Evolutionary conservation across 208 protist species (phyloP), one percentile per base, ranked within the genome.

Genomic region (Leishmania tarentolae): DNA sequence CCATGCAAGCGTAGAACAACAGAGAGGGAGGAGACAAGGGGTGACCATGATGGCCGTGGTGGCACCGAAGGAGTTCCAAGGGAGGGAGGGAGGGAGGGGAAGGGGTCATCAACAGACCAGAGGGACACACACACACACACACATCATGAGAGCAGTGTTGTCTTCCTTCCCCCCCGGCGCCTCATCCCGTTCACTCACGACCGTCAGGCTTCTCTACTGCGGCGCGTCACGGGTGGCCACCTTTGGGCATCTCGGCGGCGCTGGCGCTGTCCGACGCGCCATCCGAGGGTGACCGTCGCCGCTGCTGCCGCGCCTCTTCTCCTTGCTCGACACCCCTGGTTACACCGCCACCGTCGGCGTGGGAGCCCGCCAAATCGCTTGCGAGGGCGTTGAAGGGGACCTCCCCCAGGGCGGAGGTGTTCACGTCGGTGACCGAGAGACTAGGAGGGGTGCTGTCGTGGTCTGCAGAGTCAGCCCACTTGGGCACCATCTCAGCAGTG

Each of bases 401-500:
- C n/a, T n/a, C n/a, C n/a, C n/a, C n/a, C n/a, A n/a, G n/a, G n/a
- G n/a, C n/a, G n/a, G n/a, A n/a, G n/a, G n/a, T n/a, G n/a, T n/a
- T n/a, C n/a, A n/a, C n/a, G n/a, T n/a, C n/a, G n/a, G n/a, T n/a
- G n/a, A n/a, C n/a, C n/a, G n/a, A n/a, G n/a, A n/a, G n/a, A n/a
- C n/a, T n/a, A n/a, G n/a, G n/a, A n/a, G n/a, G n/a, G n/a, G n/a
- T n/a, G n/a, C n/a, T n/a, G n/a, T 4, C 74, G n/a, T 65, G 17
- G 21, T 7, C 61, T 70, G 75, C 15, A 31, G 7, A 47, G 6
- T 7, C 28, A 8, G 17, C 61, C 17, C 42, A 40, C 59, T 69
- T 79, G 75, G 40, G 11, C 7, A 52, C 3, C 75, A 79, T 79
- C 15, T 53, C 19, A 6, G 75, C 75, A 3, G 76, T 79, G 28